Percentiles rank a stretch among this genome's conserved stretches.
These are phyloP conservation scores for Ganoderma leucocontextum DNA, from an alignment of 1,284 basidiomycete species.

Conservation along the genomic window DNA sequence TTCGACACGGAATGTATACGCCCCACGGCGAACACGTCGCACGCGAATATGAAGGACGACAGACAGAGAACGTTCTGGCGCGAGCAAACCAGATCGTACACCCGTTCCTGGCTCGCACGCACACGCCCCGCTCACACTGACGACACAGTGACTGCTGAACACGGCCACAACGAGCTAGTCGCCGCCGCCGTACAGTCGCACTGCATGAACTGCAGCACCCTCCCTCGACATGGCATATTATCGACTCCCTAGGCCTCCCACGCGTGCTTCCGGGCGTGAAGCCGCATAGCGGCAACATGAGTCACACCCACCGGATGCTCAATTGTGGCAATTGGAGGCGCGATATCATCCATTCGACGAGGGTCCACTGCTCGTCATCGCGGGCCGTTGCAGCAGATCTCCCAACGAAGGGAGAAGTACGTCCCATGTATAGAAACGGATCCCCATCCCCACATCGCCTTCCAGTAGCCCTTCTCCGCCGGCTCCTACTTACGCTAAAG, in stretches of 20 bases:
- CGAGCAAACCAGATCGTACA: too few relatives aligned
- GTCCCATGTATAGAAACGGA: too few relatives aligned
- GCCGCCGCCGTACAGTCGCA: background rate
- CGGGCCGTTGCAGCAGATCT: background rate
- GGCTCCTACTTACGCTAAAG: background rate
- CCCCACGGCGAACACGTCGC: too few relatives aligned
- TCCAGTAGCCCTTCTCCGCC: background rate
- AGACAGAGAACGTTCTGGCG: too few relatives aligned
- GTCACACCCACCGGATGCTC: background rate
- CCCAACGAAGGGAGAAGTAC: too few relatives aligned
- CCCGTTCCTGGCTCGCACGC: too few relatives aligned
- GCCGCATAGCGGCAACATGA: background rate
- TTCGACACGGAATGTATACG: background rate
- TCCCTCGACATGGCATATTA: background rate
- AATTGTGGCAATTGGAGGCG: background rate
- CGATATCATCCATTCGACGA: too few relatives aligned
- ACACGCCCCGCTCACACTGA: too few relatives aligned
- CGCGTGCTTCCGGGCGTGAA: background rate
- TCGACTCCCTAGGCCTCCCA: background rate
- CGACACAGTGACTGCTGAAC: background rate
- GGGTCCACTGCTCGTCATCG: background rate
- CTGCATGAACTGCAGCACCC: background rate
- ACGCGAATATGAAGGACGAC: too few relatives aligned
- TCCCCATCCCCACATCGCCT: background rate
- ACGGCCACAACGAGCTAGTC: background rate